Evolutionary conservation across 2,329 filamentous ascomycete genomes (phyloP).

Genomic region (Aspergillus uvarum): DNA sequence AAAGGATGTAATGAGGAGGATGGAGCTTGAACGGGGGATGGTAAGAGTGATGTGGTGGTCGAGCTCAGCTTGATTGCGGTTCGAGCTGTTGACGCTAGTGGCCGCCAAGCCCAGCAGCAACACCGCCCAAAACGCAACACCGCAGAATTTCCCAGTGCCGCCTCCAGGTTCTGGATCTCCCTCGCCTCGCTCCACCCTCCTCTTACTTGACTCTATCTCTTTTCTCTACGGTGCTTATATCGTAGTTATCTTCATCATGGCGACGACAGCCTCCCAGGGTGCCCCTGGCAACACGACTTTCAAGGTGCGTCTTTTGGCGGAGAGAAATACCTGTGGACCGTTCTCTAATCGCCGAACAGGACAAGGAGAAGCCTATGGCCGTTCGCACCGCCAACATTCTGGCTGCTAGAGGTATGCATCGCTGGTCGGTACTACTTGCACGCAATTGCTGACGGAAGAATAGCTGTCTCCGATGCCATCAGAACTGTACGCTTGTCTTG

Average conservation of each 20-base stretch:
- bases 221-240: conserved; percentile 28
- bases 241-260: conserved; percentile 46
- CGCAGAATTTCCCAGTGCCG: conserved; percentile 40
- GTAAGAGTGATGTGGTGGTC: conserved; percentile 28
- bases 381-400: conserved; percentile 96
- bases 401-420: conserved; percentile 77
- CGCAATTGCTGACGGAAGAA: conserved; percentile 28
- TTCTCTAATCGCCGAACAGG: conserved; percentile 51
- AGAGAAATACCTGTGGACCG: conserved; percentile 29
- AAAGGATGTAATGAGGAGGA: conserved; percentile 9
- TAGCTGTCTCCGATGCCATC: conserved; percentile 95
- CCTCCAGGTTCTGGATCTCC: conserved; percentile 24
- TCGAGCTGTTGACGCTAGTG: conserved; percentile 41
- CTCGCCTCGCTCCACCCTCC: conserved; percentile 22
- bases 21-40: conserved; percentile 16
- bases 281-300: conserved; percentile 64
- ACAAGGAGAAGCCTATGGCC: conserved; percentile 98
- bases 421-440: background rate
- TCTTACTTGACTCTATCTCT: conserved; percentile 20
- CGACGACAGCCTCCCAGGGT: conserved; percentile 47
- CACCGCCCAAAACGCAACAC: conserved; percentile 39
- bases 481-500: conserved; percentile 62
- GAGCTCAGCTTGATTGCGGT: conserved; percentile 31
- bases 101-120: conserved; percentile 39
- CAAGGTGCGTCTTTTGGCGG: conserved; percentile 51